Conservation (phyloP, 768 basidiomycete species). For the Boletus edulis region DNA sequence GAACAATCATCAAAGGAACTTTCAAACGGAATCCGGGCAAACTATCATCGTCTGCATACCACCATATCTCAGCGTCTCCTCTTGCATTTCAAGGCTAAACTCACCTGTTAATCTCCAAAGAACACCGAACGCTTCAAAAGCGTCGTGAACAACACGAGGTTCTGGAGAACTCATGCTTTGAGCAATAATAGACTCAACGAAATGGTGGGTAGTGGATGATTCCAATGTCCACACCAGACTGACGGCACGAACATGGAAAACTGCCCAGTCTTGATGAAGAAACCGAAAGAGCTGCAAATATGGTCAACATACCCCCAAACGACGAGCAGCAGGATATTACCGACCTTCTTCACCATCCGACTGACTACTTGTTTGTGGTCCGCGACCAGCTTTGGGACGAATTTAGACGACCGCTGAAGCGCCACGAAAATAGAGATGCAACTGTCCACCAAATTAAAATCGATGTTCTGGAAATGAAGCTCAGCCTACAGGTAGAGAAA, state of each 20-base stretch:
- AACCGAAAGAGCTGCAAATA: constrained; percentile 63
- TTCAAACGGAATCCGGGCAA: constrained; percentile 82
- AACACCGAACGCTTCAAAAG: constrained; percentile 87
- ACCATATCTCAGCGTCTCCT: constrained; percentile 4
- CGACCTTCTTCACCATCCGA: constrained; percentile 55
- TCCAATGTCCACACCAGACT: constrained; percentile 83
- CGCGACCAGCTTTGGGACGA: constrained; percentile 54
- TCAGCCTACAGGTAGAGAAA: not conserved
- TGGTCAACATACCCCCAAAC: not conserved
- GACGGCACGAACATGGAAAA: constrained; percentile 81
- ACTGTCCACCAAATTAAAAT: constrained; percentile 71
- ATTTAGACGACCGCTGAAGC: constrained; percentile 46
- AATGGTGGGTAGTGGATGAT: constrained; percentile 45
- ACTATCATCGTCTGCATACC: constrained; percentile 64
- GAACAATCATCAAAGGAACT: constrained; percentile 81
- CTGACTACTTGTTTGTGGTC: constrained; percentile 54
- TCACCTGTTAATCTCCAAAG: constrained; percentile 88
- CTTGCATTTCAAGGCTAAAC: constrained; percentile 10
- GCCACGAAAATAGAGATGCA: constrained; percentile 53
- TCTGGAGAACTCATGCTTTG: constrained; percentile 63
- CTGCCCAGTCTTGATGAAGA: constrained; percentile 59
- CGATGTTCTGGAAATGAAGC: constrained; percentile 27
- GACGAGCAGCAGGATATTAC: constrained; percentile 4
- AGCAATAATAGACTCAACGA: constrained; percentile 80
- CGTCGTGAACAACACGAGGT: constrained; percentile 44